Evolutionary conservation across 2,329 filamentous ascomycete species (phyloP).

Genomic region (Beauveria pseudobassiana): DNA sequence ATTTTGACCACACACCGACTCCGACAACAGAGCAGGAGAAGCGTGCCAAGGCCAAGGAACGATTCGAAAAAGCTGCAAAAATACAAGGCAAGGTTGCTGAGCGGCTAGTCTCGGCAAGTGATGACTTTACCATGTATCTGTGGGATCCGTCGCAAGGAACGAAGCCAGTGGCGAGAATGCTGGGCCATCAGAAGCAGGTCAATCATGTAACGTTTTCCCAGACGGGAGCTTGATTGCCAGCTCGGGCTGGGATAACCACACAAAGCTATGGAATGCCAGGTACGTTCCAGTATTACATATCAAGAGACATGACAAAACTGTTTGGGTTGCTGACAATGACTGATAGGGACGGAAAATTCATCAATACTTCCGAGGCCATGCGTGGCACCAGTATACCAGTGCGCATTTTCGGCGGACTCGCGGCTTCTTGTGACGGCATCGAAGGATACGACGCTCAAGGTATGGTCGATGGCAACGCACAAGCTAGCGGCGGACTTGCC

Average conservation of each 20-base stretch:
- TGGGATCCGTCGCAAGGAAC: conserved; percentile 76
- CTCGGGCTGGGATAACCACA: conserved; percentile 87
- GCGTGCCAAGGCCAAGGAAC: conserved; percentile 64
- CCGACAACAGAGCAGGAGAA: conserved; percentile 65
- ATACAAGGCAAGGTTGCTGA: conserved; percentile 72
- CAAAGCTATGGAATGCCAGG: conserved; percentile 81
- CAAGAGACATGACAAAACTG: conserved; percentile 34
- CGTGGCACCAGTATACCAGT: conserved; percentile 84
- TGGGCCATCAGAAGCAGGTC: conserved; percentile 95
- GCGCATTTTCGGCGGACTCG: conserved; percentile 86
- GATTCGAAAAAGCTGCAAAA: conserved; percentile 79
- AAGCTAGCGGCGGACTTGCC: conserved; percentile 77
- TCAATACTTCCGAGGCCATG: conserved; percentile 85
- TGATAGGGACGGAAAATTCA: conserved; percentile 61
- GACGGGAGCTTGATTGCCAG: conserved; percentile 84
- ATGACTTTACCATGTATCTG: conserved; percentile 94
- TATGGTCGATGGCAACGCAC: conserved; percentile 83
- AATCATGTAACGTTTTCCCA: conserved; percentile 94
- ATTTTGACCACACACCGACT: conserved; percentile 70
- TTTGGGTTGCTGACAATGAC: conserved; percentile 12
- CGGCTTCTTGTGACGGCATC: conserved; percentile 79
- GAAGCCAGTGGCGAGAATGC: conserved; percentile 79
- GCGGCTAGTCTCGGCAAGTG: conserved; percentile 79
- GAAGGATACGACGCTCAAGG: conserved; percentile 90
- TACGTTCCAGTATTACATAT: conserved; percentile 29